These are phyloP conservation scores for Cyberlindnera mycetangii DNA, from an alignment of 805 yeast species.

Conservation along the genomic window DNA sequence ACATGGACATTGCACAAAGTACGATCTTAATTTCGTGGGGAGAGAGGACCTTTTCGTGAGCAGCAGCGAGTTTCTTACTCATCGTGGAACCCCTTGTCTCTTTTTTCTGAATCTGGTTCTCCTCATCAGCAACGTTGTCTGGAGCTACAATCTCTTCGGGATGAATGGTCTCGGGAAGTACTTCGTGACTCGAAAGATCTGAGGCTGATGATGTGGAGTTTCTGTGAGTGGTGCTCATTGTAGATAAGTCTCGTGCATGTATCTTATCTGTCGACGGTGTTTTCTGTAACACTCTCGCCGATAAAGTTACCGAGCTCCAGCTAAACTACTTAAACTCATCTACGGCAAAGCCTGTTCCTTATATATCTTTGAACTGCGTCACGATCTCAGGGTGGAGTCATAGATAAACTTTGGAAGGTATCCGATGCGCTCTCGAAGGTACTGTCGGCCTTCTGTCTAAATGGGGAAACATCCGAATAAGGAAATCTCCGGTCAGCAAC, in stretches of 20 bases:
- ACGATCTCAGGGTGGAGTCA: neutral
- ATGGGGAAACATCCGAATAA: conserved; percentile 1
- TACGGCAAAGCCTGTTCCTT: neutral
- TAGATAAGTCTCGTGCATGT: neutral
- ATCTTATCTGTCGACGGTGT: too few relatives aligned
- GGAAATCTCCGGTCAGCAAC: neutral
- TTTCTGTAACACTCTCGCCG: too few relatives aligned
- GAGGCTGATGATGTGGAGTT: neutral
- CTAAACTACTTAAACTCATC: neutral
- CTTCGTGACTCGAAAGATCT: neutral
- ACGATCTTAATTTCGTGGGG: conserved; percentile 15
- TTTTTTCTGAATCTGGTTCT: conserved; percentile 5
- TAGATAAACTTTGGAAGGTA: neutral
- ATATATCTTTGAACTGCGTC: neutral
- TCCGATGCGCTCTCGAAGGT: neutral
- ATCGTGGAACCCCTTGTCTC: conserved; percentile 9
- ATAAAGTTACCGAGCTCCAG: too few relatives aligned
- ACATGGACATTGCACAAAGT: conserved; percentile 18
- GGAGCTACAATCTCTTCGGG: neutral
- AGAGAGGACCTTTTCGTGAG: conserved; percentile 14
- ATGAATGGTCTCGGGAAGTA: neutral
- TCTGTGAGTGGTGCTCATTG: neutral
- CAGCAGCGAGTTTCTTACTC: conserved; percentile 20
- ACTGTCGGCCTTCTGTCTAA: neutral
- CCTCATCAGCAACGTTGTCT: conserved; percentile 5